Base-by-base conservation (phyloP, 1,284 basidiomycete species). In the Vanrija humicola region DNA sequence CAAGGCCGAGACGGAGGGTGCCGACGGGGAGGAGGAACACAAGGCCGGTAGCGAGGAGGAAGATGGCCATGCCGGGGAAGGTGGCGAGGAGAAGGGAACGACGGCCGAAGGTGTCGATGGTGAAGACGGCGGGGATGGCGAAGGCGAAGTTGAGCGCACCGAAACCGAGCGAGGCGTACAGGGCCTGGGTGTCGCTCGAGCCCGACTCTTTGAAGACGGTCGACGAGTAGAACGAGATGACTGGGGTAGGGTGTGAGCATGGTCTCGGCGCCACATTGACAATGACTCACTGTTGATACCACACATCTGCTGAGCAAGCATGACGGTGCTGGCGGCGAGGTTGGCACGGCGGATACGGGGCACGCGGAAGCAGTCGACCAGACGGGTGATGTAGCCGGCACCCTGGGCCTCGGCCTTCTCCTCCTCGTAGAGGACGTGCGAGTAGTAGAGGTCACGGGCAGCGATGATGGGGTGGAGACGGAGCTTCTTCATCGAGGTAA, bases 281-380 rank as follows among this genome's bases (percentile, higher is more conserved):
- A 7, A 7, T 4, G 40, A 42, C 40, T 42, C 40, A 63, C 61
- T 64, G 50, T 65, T 66, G 52, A 66, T 60, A 51, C 63, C 64
- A 46, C 68, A 70, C 64, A 72, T 65, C 53, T 70, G 68, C 56
- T 68, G 69, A 8, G 61, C 83, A 67, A 88, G 83, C 88, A 89
- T 89, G 72, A 89, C 85, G 49, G 85, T 79, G 58, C 80, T 79
- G 9, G 84, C 82, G 0, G 84, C 89, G 34, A 87, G 76, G 1
- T 86, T 82, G 0, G 87, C 89, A 50, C 89, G 81, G 59, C 89
- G 80, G 75, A 87, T 84, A 54, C 90, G 82, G 6, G 83, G 84
- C 29, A 89, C 78, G 18, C 81, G 82, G 75, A 88, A 88, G 54
- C 88, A 76, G 69, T 88, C 86, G 21, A 81, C 25, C 62, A 86